Evolutionary conservation across 768 basidiomycete genomes (phyloP).

Genomic region (Mycena floridula): DNA sequence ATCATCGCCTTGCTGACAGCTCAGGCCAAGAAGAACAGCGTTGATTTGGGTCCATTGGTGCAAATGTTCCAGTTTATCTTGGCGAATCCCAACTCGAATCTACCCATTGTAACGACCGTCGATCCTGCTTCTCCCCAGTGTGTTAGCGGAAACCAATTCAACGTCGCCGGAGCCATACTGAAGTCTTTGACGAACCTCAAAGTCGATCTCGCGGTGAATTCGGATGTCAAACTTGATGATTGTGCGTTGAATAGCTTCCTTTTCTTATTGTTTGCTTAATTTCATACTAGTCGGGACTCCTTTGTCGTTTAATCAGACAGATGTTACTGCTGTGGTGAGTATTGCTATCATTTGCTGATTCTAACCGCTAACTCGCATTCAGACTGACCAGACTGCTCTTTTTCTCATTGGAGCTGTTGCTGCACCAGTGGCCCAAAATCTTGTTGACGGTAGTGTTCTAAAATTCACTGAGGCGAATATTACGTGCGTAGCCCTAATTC

Average conservation of each 20-base stretch:
- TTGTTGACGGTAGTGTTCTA: constrained; percentile 52
- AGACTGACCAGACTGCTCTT: constrained; percentile 59
- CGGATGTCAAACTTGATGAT: constrained; percentile 55
- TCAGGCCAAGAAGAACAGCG: constrained; percentile 45
- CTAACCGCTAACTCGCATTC: constrained; percentile 4
- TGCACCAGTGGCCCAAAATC: constrained; percentile 55
- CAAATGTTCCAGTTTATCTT: constrained; percentile 49
- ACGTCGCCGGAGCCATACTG: constrained; percentile 54
- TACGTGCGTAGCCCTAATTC: constrained; percentile 27
- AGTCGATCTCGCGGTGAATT: constrained; percentile 52
- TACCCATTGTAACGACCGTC: constrained; percentile 29
- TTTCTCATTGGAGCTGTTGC: constrained; percentile 71
- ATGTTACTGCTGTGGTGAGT: constrained; percentile 49
- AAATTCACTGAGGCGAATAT: constrained; percentile 55
- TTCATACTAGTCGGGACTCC: constrained; percentile 41
- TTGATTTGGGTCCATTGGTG: constrained; percentile 55
- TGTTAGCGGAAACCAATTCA: constrained; percentile 63
- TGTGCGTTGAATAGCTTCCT: constrained; percentile 31
- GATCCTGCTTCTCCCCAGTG: constrained; percentile 49
- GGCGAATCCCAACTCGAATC: constrained; percentile 42
- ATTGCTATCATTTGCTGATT: not conserved
- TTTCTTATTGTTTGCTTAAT: not conserved
- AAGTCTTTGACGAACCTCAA: constrained; percentile 53
- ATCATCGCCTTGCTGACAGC: constrained; percentile 52
- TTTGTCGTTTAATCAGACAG: constrained; percentile 50